phyloP scores from a whole-genome alignment of 768 basidiomycete species.

The Tylopilus felleus region DNA sequence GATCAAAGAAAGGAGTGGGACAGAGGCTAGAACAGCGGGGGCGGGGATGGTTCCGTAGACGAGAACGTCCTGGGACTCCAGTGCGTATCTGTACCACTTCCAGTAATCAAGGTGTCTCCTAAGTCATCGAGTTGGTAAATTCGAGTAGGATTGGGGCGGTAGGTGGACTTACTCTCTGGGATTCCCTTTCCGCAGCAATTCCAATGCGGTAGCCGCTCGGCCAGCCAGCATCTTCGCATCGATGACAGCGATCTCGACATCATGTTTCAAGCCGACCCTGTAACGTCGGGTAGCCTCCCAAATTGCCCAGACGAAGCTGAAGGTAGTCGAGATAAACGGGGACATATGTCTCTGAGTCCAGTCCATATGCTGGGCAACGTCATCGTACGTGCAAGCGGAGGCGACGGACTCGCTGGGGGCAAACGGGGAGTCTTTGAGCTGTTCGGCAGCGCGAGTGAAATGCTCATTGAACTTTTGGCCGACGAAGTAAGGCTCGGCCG shows the following conservation, averaged over 20 bases:
- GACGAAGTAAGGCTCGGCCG: conserved; percentile 60
- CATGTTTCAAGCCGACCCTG: conserved; percentile 66
- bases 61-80: conserved; percentile 75
- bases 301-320: conserved; percentile 78
- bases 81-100: conserved; percentile 74
- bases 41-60: conserved; percentile 66
- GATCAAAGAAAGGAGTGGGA: conserved; percentile 63
- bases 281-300: conserved; percentile 82
- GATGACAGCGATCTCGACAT: conserved; percentile 76
- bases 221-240: conserved; percentile 59
- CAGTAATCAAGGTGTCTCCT: conserved; percentile 63
- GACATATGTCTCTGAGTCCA: conserved; percentile 74
- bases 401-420: conserved; percentile 31
- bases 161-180: conserved; percentile 50
- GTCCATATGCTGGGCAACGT: conserved; percentile 69
- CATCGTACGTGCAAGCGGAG: conserved; percentile 46
- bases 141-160: not conserved
- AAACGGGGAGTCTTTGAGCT: conserved; percentile 32
- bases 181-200: conserved; percentile 52
- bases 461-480: conserved; percentile 60
- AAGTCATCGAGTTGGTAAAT: not conserved
- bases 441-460: conserved; percentile 35
- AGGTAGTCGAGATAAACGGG: conserved; percentile 69
- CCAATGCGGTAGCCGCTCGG: conserved; percentile 60
- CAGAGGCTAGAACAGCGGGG: conserved; percentile 62